phyloP scores from a whole-genome alignment of 768 basidiomycete species.

The Phylloporus sp. region DNA sequence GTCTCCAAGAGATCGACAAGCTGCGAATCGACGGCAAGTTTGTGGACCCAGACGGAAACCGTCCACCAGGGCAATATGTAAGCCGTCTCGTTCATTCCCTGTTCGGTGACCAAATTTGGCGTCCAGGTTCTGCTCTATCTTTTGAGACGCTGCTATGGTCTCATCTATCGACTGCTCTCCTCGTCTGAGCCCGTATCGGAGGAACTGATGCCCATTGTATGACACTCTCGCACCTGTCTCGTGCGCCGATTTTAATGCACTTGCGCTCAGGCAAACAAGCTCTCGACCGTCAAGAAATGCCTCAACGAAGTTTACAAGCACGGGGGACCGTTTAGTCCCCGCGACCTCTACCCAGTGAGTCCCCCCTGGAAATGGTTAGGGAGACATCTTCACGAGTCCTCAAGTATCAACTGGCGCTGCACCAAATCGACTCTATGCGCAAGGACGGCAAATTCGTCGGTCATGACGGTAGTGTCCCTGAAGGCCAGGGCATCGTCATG shows the following conservation, averaged over 20 bases:
- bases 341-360: constrained; percentile 90
- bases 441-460: constrained; percentile 93
- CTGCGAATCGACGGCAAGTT: constrained; percentile 98
- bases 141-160: constrained; percentile 90
- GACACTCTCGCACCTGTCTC: constrained; percentile 19
- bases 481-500: constrained; percentile 95
- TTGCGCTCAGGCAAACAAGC: constrained; percentile 76
- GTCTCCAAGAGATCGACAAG: constrained; percentile 93
- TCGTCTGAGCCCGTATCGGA: constrained; percentile 97
- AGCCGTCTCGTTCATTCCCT: constrained; percentile 24
- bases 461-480: constrained; percentile 83
- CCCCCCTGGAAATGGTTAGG: not conserved
- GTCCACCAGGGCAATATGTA: constrained; percentile 93
- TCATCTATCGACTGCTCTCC: constrained; percentile 89
- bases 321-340: constrained; percentile 87
- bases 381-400: constrained; percentile 2
- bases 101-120: not conserved
- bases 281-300: constrained; percentile 95
- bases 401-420: constrained; percentile 89
- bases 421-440: constrained; percentile 91
- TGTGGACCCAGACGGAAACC: constrained; percentile 87
- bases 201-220: constrained; percentile 93
- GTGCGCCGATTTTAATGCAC: not conserved
- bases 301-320: constrained; percentile 94
- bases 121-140: constrained; percentile 86